Evolutionary conservation across 1,284 basidiomycete species (phyloP), one percentile per base, ranked within the genome.

Genomic region (Malassezia yamatoensis): DNA sequence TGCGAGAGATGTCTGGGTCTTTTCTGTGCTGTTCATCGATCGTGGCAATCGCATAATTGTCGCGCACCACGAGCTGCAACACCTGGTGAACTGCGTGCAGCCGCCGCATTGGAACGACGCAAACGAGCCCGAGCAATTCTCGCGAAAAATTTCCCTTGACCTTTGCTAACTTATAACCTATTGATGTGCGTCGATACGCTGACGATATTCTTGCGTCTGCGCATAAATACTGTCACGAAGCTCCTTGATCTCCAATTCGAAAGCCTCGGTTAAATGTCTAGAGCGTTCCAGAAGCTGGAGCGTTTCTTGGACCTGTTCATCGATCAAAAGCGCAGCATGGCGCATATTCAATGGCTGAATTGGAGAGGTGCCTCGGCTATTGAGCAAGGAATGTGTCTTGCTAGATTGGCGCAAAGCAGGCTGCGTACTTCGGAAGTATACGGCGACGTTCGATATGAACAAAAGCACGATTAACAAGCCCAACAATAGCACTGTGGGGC

Each of bases 211-310:
- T 21, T 44, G 32, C 2, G 54, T 51, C 37, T 46, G 48, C 9
- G 29, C 21, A 5, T 51, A 38, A 16, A 57, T 52, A 3, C 36
- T 21, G 11, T 29, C 41, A 20, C 41, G 55, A 1, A 58, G 39
- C 32, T 33, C n/a, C 6, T 37, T 38, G 5, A 58, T 47, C 9
- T 58, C 55, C 11, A 13, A 11, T 24, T 58, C 55, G 15, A 53
- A 32, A 21, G 24, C 41, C 46, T 58, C 50, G 11, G 50, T 49
- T 5, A 58, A 33, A 11, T 45, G 55, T 10, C 59, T 59, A 40
- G 65, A 65, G 21, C 56, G 32, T 16, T 60, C 61, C 52, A 66
- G 33, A 54, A 63, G 53, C 55, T 62, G 36, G n/a, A 54, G 15
- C 43, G 59, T 16, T 40, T 52, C 3, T 34, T 39, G 18, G 41